phyloP scores from a whole-genome alignment of 768 basidiomycete species.

The Trametes sanguinea region DNA sequence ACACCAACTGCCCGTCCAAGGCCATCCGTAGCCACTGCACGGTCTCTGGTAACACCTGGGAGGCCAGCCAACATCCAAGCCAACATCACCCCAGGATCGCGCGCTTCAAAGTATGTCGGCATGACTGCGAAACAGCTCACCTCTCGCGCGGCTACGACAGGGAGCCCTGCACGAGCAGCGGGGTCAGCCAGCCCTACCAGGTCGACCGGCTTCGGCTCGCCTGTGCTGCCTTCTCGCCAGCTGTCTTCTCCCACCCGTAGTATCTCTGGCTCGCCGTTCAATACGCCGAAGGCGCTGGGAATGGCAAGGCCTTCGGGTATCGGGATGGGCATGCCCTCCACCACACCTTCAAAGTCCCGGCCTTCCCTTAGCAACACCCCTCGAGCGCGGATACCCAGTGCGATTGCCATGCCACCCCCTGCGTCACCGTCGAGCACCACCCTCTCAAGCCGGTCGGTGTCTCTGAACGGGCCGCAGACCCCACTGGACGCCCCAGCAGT shows the following conservation, averaged over 20 bases:
- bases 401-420: constrained; percentile 82
- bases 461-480: constrained; percentile 37
- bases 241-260: constrained; percentile 40
- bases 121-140: constrained; percentile 84
- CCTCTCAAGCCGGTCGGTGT: constrained; percentile 40
- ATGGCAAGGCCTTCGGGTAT: constrained; percentile 38
- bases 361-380: constrained; percentile 48
- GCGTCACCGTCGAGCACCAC: constrained; percentile 52
- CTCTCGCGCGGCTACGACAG: constrained; percentile 39
- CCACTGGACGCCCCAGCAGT: constrained; percentile 17
- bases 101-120: constrained; percentile 81
- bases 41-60: constrained; percentile 30
- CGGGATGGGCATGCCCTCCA: constrained; percentile 42
- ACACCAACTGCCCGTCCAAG: constrained; percentile 23
- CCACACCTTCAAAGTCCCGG: constrained; percentile 41
- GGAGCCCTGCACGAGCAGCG: constrained; percentile 20
- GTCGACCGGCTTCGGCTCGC: constrained; percentile 23
- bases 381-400: constrained; percentile 66
- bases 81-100: constrained; percentile 76
- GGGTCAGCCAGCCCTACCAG: constrained; percentile 28
- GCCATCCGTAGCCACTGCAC: constrained; percentile 13
- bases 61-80: constrained; percentile 31
- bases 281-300: constrained; percentile 62
- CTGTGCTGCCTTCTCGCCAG: constrained; percentile 24
- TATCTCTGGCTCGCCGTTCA: constrained; percentile 54